phyloP scores from a whole-genome alignment of 768 basidiomycete species.

The Mycena indigotica region DNA sequence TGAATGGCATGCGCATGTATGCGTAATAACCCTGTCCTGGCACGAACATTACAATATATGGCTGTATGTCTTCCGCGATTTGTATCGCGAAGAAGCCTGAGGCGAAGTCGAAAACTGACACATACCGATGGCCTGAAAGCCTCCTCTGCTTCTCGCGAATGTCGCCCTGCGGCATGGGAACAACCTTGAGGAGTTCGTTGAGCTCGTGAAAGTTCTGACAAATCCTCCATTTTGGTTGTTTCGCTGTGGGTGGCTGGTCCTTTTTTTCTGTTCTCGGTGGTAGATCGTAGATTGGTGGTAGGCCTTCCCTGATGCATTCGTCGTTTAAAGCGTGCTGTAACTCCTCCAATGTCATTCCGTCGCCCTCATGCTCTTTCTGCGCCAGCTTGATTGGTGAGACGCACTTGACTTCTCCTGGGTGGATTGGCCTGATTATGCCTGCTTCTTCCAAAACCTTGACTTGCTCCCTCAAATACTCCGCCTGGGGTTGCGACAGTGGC shows the following conservation, averaged over 20 bases:
- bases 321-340: slow-evolving; percentile 36
- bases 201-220: slow-evolving; percentile 42
- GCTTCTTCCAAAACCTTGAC: slow-evolving; percentile 39
- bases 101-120: slow-evolving; percentile 38
- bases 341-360: slow-evolving; percentile 34
- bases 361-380: slow-evolving; percentile 35
- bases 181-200: slow-evolving; percentile 32
- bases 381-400: slow-evolving; percentile 36
- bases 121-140: slow-evolving; percentile 37
- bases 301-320: slow-evolving; percentile 29
- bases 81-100: slow-evolving; percentile 35
- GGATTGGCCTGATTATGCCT: slow-evolving; percentile 33
- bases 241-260: background rate
- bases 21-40: slow-evolving; percentile 38
- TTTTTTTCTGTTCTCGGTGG: slow-evolving; percentile 19
- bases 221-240: slow-evolving; percentile 38
- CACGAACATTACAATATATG: slow-evolving; percentile 39
- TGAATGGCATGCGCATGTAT: slow-evolving; percentile 41
- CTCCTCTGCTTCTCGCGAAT: slow-evolving; percentile 40
- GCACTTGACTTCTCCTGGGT: slow-evolving; percentile 36
- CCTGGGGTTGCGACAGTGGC: slow-evolving; percentile 33
- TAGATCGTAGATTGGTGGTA: slow-evolving; percentile 23
- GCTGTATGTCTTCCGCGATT: slow-evolving; percentile 22
- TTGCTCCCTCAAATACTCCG: slow-evolving; percentile 30
- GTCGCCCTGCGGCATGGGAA: slow-evolving; percentile 38